Conservation (phyloP, 306 rosid species). For the Lithocarpus polystachyus region DNA sequence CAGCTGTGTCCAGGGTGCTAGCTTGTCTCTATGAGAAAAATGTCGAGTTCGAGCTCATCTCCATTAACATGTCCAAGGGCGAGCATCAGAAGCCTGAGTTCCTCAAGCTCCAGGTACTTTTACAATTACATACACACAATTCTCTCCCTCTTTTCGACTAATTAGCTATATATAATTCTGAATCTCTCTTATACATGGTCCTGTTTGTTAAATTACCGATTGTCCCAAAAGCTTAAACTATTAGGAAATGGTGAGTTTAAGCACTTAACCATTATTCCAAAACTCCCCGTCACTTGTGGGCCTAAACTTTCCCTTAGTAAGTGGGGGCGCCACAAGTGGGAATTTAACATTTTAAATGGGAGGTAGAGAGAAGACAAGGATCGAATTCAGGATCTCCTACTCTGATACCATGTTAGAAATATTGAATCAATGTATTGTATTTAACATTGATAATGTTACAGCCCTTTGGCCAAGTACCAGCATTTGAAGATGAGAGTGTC, state of each 20-base stretch:
- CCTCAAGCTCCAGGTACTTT: conserved; percentile 58
- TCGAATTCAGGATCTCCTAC: too few relatives aligned
- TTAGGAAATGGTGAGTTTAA: too few relatives aligned
- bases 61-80: conserved; percentile 74
- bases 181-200: neutral
- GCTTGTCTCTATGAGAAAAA: conserved; percentile 79
- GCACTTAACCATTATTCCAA: too few relatives aligned
- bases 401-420: too few relatives aligned
- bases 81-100: conserved; percentile 71
- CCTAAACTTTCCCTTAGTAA: too few relatives aligned
- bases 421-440: too few relatives aligned
- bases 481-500: conserved; percentile 58
- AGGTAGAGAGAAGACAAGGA: too few relatives aligned
- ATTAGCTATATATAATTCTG: neutral
- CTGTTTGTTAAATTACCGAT: too few relatives aligned
- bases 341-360: too few relatives aligned
- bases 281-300: too few relatives aligned
- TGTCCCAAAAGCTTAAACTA: too few relatives aligned
- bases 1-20: conserved; percentile 73
- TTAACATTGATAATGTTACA: conserved; percentile 5
- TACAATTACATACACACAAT: neutral
- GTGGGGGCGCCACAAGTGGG: too few relatives aligned
- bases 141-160: neutral
- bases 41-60: conserved; percentile 47
- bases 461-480: conserved; percentile 93